Evolutionary conservation across 139 green algal species (phyloP).

Genomic region (Pleodorina starrii): DNA sequence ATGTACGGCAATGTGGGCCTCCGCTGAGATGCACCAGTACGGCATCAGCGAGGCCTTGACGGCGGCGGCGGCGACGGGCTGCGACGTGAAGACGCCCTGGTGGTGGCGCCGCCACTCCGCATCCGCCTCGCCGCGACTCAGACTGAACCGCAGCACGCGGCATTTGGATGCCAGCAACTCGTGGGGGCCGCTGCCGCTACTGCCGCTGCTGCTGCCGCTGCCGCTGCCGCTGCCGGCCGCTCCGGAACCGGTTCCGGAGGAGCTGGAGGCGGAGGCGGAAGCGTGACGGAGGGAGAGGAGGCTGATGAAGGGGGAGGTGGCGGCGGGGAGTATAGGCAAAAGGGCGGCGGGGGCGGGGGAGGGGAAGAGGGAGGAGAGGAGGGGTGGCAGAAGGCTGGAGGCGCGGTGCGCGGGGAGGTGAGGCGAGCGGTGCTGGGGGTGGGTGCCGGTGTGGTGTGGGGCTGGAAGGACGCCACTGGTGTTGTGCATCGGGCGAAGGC

Average conservation of each 20-base stretch:
- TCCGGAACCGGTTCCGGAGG: background rate
- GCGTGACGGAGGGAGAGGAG: background rate
- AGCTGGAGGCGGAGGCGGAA: background rate
- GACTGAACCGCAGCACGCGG: conserved; percentile 42
- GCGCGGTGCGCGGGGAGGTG: too few relatives aligned
- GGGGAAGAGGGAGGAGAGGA: too few relatives aligned
- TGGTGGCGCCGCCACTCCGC: conserved; percentile 13
- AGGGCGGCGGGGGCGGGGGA: too few relatives aligned
- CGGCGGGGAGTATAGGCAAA: background rate
- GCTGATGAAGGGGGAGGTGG: background rate
- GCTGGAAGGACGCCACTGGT: too few relatives aligned
- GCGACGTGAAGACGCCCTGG: background rate
- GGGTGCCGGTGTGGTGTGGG: too few relatives aligned
- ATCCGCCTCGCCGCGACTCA: background rate
- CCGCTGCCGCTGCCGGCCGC: too few relatives aligned
- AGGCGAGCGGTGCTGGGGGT: too few relatives aligned
- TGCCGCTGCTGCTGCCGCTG: too few relatives aligned
- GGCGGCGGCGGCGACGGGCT: background rate
- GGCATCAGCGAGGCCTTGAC: conserved; percentile 21
- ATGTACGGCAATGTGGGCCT: background rate
- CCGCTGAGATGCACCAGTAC: conserved; percentile 36
- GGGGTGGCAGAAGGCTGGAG: too few relatives aligned
- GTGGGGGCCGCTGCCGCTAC: background rate
- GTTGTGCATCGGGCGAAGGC: too few relatives aligned
- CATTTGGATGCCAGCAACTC: conserved; percentile 14